Evolutionary conservation across 2,329 filamentous ascomycete genomes (phyloP), one percentile per base, ranked within the genome.

Genomic region (Ploettnerulaceae sp.): DNA sequence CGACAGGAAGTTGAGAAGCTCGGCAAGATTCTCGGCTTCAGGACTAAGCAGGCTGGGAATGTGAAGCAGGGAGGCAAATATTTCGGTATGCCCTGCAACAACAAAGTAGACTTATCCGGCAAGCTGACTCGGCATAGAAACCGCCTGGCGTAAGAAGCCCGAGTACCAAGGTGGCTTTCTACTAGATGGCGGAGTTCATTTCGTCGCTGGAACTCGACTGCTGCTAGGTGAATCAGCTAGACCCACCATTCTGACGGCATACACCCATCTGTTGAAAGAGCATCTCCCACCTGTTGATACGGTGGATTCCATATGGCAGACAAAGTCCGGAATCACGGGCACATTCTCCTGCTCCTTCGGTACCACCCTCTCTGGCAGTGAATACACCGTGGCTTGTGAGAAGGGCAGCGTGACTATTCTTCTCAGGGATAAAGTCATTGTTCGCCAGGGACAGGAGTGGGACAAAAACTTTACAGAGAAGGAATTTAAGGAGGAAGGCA

Each of bases 111-210:
- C 15, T 22, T 12, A 5, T 32, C 25, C 9, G 9, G 14, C 20
- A 14, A 49, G 49, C 46, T 38, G 49, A 48, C 44, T 4, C n/a
- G 5, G 32, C 48, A 14, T 8, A 61, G 71, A 74, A 52, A 78
- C 74, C 0, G 57, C 66, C 8, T 79, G 85, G 86, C 79, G 86
- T 45, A 83, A 82, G 63, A 74, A 68, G 45, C 85, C 86, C 1
- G 71, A 76, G 42, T 77, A 87, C 61, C 84, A 89, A 65, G 86
- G 86, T 45, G 86, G 86, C 0, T 89, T 89, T 61, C 64, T 89
- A 45, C 75, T 90, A 2, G 86, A 90, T 59, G 84, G 79, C 11
- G 86, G 86, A 33, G 83, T 90, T 20, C 86, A 90, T 64, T 82
- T 78, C 50, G 70, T 81, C 5, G 85, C 85, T 6, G 80, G 68